Percentiles rank a stretch among this genome's conserved stretches.
These are phyloP conservation scores for Eucalyptus regnans DNA, from an alignment of 345 rosid genomes.

Conservation along the genomic window DNA sequence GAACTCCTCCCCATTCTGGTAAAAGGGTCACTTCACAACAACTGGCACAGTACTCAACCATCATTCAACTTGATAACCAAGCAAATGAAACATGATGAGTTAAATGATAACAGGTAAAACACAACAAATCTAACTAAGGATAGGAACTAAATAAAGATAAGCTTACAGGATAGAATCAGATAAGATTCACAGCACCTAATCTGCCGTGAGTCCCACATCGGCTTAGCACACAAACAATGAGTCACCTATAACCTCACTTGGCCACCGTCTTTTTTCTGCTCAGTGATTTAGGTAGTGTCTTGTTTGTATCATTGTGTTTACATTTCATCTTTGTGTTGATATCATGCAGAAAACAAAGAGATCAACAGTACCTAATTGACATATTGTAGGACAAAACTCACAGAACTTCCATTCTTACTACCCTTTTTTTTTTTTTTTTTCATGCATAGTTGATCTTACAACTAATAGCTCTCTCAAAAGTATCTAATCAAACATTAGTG, in stretches of 20 bases:
- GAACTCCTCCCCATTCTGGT: neutral
- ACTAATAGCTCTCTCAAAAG: neutral
- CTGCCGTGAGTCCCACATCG: fast-evolving
- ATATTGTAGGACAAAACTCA: neutral
- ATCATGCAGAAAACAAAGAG: neutral
- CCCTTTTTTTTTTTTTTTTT: neutral
- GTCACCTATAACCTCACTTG: neutral
- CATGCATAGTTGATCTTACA: neutral
- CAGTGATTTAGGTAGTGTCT: neutral
- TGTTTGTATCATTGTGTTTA: neutral
- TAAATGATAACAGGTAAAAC: no score
- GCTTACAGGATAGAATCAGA: neutral
- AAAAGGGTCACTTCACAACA: neutral
- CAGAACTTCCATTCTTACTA: neutral
- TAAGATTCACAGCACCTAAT: neutral
- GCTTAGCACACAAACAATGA: neutral
- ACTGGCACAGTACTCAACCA: neutral
- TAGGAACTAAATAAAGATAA: neutral
- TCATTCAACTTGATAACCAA: neutral
- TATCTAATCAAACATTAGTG: neutral
- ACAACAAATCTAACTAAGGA: neutral
- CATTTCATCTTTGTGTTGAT: neutral
- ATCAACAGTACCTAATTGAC: neutral
- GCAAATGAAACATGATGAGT: neutral
- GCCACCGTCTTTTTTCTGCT: neutral